Evolutionary conservation across 139 green algal genomes (phyloP).

Genomic region (Gonium pectorale): DNA sequence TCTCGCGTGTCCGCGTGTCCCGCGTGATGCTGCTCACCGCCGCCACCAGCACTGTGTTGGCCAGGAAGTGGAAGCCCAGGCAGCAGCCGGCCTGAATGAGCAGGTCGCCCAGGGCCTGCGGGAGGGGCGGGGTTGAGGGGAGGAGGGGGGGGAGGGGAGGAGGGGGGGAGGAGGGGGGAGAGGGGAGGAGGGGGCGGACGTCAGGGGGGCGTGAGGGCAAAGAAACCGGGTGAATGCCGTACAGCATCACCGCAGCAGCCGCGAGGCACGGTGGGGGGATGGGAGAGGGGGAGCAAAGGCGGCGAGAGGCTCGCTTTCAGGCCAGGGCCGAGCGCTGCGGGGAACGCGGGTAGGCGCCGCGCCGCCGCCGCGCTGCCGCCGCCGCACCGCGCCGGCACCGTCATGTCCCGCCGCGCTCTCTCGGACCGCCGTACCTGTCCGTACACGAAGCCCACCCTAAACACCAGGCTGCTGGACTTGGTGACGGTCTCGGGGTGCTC

Average conservation of each 20-base stretch:
- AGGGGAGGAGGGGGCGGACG: neutral
- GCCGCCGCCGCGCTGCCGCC: too few relatives aligned
- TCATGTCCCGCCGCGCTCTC: neutral
- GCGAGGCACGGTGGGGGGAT: too few relatives aligned
- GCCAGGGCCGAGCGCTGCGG: too few relatives aligned
- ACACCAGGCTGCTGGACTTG: slow-evolving; percentile 33
- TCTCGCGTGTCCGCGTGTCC: neutral
- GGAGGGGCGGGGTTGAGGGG: neutral
- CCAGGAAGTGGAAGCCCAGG: slow-evolving; percentile 29
- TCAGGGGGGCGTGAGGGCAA: too few relatives aligned
- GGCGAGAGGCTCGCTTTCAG: too few relatives aligned
- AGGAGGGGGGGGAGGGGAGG: neutral
- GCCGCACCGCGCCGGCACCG: neutral
- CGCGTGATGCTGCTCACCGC: neutral
- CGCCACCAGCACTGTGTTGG: neutral
- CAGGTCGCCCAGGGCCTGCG: slow-evolving; percentile 22
- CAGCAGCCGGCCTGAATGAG: slow-evolving; percentile 33
- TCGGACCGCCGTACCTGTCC: slow-evolving; percentile 4
- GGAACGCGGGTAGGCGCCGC: too few relatives aligned
- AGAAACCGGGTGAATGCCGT: too few relatives aligned
- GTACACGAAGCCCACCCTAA: slow-evolving; percentile 26
- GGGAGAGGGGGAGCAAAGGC: too few relatives aligned
- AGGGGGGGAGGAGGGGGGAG: neutral
- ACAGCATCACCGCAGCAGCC: too few relatives aligned
- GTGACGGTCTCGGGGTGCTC: slow-evolving; percentile 34